Base-by-base conservation (phyloP, 2,329 filamentous ascomycete genomes). In the Ambrosiella cleistominuta region DNA sequence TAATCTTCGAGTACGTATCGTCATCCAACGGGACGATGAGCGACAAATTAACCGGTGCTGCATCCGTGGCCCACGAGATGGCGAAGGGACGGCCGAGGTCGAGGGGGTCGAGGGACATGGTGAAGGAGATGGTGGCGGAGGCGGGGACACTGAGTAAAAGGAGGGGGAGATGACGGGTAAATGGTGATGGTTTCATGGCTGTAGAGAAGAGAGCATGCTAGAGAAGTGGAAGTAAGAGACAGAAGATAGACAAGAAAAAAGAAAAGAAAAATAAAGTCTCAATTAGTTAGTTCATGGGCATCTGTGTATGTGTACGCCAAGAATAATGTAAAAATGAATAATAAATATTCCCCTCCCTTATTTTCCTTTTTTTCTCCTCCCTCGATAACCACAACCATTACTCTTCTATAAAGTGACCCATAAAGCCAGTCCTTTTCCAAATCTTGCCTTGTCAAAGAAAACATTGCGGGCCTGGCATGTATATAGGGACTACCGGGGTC, bases 41-140 rank as follows among this genome's bases (percentile, higher is more conserved):
- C 12, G 54, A 56, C 5, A 60, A 11, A 39, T 60, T 27, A 1
- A 60, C 45, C 9, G 58, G 54, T 6, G 38, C 37, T 12, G 54
- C 39, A 37, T 60, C 27, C 13, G 58, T 57, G 9, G 17, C 53
- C 58, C 58, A 60, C 2, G 58, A 44, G 6, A 60, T n/a, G 17
- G 44, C 57, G 15, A 56, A 53, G 1, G 44, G 35, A 51, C 55
- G 39, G 15, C 36, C 27, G 13, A 55, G 51, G 7, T 15, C 1
- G 1, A 58, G 11, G 7, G n/a, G 6, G 12, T 45, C 8, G 39
- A 58, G 11, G 27, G 50, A 35, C 51, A 55, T 50, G 11, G 50
- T 27, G 17, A 58, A 55, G 8, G n/a, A 49, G 15, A 52, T 39
- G 9, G 12, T 17, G 5, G 56, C 56, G 3, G 39, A 42, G 39